Evolutionary conservation across 2,329 filamentous ascomycete genomes (phyloP).

Genomic region (Trichocomaceae sp.): DNA sequence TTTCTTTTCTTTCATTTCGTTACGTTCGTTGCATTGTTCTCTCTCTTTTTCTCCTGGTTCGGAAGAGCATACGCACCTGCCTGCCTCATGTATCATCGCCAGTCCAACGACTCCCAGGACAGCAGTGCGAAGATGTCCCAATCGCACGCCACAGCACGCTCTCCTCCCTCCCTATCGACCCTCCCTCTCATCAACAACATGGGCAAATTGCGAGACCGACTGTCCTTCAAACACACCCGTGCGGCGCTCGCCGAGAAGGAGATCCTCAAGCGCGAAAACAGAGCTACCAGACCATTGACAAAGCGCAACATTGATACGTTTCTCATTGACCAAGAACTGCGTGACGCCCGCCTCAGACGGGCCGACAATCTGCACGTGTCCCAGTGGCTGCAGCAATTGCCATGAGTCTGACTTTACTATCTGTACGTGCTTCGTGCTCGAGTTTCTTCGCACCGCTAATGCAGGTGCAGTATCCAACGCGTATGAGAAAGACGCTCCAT

Average conservation of each 20-base stretch:
- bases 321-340: conserved; percentile 27
- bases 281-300: conserved; percentile 30
- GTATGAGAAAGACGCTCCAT: too few relatives aligned
- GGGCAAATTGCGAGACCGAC: conserved; percentile 29
- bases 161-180: conserved; percentile 10
- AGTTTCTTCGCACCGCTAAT: too few relatives aligned
- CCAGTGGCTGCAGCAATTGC: conserved; percentile 66
- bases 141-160: background rate
- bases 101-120: background rate
- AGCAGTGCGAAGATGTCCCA: conserved; percentile 1
- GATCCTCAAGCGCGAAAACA: conserved; percentile 30
- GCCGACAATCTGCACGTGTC: conserved; percentile 61
- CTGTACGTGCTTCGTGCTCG: background rate
- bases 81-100: conserved; percentile 5
- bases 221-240: conserved; percentile 27
- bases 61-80: background rate
- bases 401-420: conserved; percentile 50
- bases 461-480: too few relatives aligned
- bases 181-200: conserved; percentile 26
- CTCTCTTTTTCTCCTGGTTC: background rate
- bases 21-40: background rate
- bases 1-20: background rate
- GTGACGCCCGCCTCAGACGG: conserved; percentile 53
- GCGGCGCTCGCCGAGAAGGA: conserved; percentile 30
- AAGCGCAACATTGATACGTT: conserved; percentile 32